Base-by-base conservation (phyloP, 768 basidiomycete genomes). In the Hericium erinaceus region DNA sequence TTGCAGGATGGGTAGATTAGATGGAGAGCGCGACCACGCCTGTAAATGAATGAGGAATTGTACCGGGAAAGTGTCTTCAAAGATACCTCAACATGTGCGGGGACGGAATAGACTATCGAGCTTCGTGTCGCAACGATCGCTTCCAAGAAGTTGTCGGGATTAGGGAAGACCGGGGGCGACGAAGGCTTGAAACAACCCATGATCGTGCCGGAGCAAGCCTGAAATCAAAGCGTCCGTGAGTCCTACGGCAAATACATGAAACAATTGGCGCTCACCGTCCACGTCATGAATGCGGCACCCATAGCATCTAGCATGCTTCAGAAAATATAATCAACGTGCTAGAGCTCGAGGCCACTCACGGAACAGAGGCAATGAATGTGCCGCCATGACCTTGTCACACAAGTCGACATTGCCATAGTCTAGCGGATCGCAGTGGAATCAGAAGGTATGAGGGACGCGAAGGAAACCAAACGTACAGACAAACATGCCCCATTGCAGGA, bases 41-140 rank as follows among this genome's bases (percentile, higher is more conserved):
- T 68, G 20, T 5, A 15, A 12, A 38, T 13, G 22, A 37, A 18
- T 5, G 33, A 7, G 8, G 2, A 10, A 22, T 22, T 9, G 22
- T 12, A 9, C 41, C 2, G 5, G 33, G 0, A 10, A 6, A 33
- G 1, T 48, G 8, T 8, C 5, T 8, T 5, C 28, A 8, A 33
- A 33, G 8, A 33, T 60, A 68, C 70, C 62, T 71, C 68, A 8
- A 71, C n/a, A 39, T 68, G 62, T 8, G 64, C 51, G 1, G 70
- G 70, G 1, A 69, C 70, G 54, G 52, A 58, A 8, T 59, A 37
- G 0, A 63, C 15, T 18, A 60, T 39, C 1, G 55, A 58, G 46
- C 54, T 57, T 6, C 56, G 57, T 2, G 66, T 63, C 2, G 40
- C 49, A 3, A 59, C 38, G 4, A 58, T 26, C 6, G 54, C 54